Evolutionary conservation across 176 grass and related monocot species (phyloP).

Genomic region (Alloteropsis semialata): DNA sequence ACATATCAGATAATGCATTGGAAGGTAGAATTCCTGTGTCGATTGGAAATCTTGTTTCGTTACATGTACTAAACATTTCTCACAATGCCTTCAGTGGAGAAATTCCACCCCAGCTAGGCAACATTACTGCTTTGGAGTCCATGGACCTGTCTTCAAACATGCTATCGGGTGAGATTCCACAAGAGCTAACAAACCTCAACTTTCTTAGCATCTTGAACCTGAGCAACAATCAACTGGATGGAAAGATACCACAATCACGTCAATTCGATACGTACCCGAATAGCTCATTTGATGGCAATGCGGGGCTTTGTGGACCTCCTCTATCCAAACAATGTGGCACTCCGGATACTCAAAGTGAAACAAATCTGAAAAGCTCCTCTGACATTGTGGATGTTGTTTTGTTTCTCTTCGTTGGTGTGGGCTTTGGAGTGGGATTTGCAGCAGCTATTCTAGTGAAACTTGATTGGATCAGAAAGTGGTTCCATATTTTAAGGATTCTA

Average conservation of each 20-base stretch:
- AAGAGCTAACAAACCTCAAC: constrained; percentile 1
- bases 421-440: too few relatives aligned
- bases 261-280: too few relatives aligned
- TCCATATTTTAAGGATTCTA: neutral
- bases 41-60: neutral
- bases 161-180: constrained; percentile 34
- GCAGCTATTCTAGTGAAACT: too few relatives aligned
- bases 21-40: neutral
- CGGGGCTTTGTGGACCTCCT: constrained; percentile 1
- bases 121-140: constrained; percentile 9
- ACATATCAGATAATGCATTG: neutral
- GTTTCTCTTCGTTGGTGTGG: too few relatives aligned
- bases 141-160: constrained; percentile 29
- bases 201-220: constrained; percentile 27
- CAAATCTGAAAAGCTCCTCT: neutral
- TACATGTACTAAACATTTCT: constrained; percentile 13
- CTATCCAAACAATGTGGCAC: constrained; percentile 7
- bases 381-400: too few relatives aligned
- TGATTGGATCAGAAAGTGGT: too few relatives aligned
- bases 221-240: too few relatives aligned
- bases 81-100: neutral
- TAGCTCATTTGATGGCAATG: too few relatives aligned
- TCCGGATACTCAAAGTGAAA: neutral
- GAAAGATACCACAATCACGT: too few relatives aligned
- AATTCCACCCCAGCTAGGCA: constrained; percentile 19